These are phyloP conservation scores for Trichoderma guizhouense DNA, from an alignment of 2,329 filamentous ascomycete genomes.

Conservation along the genomic window DNA sequence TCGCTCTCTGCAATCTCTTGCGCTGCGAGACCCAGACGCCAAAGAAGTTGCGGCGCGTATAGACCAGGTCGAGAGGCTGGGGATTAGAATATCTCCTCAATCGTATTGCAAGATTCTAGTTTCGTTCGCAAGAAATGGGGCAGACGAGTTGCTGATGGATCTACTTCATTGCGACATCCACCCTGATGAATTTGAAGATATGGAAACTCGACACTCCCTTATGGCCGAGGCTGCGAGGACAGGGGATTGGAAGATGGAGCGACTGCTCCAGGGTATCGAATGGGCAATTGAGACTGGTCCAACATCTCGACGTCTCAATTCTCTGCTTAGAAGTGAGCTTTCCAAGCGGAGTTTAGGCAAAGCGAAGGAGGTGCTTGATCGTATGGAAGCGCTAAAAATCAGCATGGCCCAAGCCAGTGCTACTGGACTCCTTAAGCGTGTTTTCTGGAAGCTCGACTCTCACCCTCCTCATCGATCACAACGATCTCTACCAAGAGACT, in stretches of 20 bases:
- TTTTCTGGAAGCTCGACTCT: slow-evolving; percentile 29
- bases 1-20: slow-evolving; percentile 73
- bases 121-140: slow-evolving; percentile 57
- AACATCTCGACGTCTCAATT: slow-evolving; percentile 27
- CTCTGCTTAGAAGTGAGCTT: slow-evolving; percentile 22
- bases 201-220: slow-evolving; percentile 39
- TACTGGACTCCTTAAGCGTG: slow-evolving; percentile 24
- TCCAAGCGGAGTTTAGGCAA: slow-evolving; percentile 22
- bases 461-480: slow-evolving; percentile 23
- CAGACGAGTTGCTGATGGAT: slow-evolving; percentile 46
- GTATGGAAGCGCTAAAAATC: slow-evolving; percentile 32
- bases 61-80: slow-evolving; percentile 55
- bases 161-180: slow-evolving; percentile 51
- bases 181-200: slow-evolving; percentile 53
- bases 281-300: slow-evolving; percentile 23
- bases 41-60: slow-evolving; percentile 58
- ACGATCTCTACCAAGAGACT: not conserved
- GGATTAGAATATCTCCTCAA: slow-evolving; percentile 60
- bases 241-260: slow-evolving; percentile 40
- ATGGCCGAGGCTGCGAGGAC: slow-evolving; percentile 30
- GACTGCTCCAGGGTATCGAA: slow-evolving; percentile 44
- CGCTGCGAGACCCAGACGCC: slow-evolving; percentile 57
- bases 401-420: slow-evolving; percentile 30
- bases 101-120: slow-evolving; percentile 64
- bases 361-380: slow-evolving; percentile 30